Evolutionary conservation across 1,139 yeast genomes (phyloP), one percentile per base, ranked within the genome.

Genomic region (Taphrina wiesneri): DNA sequence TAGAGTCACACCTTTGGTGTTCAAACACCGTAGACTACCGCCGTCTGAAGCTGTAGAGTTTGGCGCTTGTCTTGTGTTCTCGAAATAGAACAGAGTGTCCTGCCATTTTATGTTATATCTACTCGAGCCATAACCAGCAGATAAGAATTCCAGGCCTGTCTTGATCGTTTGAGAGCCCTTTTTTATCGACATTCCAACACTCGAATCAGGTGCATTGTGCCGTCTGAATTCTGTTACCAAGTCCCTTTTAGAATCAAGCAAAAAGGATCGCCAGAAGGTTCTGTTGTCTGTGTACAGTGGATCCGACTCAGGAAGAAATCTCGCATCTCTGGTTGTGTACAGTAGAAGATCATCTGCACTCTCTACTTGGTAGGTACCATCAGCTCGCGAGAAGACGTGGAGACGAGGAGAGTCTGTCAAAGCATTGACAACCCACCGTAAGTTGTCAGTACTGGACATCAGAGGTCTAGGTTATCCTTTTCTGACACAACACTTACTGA

Each of bases 61-160:
- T 5, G 56, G 56, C 5, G 56, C 56, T 15, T 23, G 32, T 21
- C 45, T 52, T 21, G 56, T 52, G 28, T n/a, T 21, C 56, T 34
- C 56, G 30, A 52, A 52, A 26, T 4, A 15, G 28, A 32, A 34
- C 2, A 30, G 17, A 17, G 3, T n/a, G 17, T 30, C 43, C 1
- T 7, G 23, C 56, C 56, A 52, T 17, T 52, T 4, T 28, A 52
- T 26, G 6, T 19, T 21, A n/a, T 52, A 52, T 21, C 41, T 34
- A 13, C 19, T 7, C 15, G 53, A 7, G 7, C 53, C 34, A 17
- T 49, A 49, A 11, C 53, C 19, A 7, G 36, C 53, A 4, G 34
- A 2, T 9, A 49, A 4, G 36, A 11, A 49, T 36, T 49, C 53
- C 21, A 49, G 36, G 5, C 53, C 53, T 2, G 53, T 49, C 21